phyloP scores from a whole-genome alignment of 2,329 filamentous ascomycete genomes.

The Nannizzia gypsea region DNA sequence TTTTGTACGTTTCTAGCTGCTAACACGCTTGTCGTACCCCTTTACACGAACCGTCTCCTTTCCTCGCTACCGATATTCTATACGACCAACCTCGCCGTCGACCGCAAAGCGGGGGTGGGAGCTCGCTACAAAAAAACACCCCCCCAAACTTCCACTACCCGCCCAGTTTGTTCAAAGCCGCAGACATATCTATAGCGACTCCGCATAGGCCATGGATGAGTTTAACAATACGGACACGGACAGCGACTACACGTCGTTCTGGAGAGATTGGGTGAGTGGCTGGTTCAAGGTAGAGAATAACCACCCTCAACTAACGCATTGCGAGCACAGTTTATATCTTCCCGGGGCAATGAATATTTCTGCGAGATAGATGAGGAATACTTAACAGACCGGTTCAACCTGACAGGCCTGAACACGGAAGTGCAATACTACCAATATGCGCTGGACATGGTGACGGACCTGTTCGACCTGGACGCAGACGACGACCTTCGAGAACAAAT shows the following conservation, averaged over 20 bases:
- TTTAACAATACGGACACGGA: conserved; percentile 87
- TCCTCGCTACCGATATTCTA: background rate
- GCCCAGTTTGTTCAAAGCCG: background rate
- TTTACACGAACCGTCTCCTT: background rate
- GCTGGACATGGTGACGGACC: conserved; percentile 90
- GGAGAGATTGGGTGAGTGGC: conserved; percentile 86
- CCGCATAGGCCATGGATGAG: conserved; percentile 61
- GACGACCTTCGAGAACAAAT: conserved; percentile 98
- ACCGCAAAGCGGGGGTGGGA: background rate
- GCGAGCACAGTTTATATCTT: conserved; percentile 74
- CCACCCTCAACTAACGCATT: no score
- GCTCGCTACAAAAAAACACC: no score
- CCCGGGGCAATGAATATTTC: conserved; percentile 95
- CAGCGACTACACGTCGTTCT: conserved; percentile 98
- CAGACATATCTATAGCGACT: background rate
- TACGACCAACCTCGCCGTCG: background rate
- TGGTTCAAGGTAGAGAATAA: background rate
- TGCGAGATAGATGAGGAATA: conserved; percentile 99
- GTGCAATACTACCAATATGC: conserved; percentile 99
- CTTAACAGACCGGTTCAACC: conserved; percentile 92
- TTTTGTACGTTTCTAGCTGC: background rate
- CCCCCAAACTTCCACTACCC: background rate
- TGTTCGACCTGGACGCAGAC: conserved; percentile 97
- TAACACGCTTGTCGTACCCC: background rate
- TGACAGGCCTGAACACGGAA: conserved; percentile 92